Percentiles rank a stretch among this genome's conserved stretches.
These are phyloP conservation scores for Epichloe baconii DNA, from an alignment of 2,329 filamentous ascomycete species.

Conservation along the genomic window DNA sequence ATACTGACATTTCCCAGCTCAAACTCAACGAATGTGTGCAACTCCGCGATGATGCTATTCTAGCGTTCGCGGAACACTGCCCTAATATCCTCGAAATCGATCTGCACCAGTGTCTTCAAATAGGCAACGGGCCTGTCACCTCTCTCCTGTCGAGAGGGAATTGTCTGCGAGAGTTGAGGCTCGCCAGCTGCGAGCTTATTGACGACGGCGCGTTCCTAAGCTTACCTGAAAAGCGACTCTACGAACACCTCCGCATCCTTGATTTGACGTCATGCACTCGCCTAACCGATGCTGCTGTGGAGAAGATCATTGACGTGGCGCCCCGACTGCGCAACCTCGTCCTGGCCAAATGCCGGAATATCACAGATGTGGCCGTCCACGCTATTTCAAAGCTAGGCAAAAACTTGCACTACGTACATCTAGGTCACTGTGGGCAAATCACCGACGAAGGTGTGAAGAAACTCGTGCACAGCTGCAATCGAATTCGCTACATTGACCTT, in stretches of 20 bases:
- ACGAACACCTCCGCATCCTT: conserved; percentile 82
- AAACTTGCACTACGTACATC: conserved; percentile 91
- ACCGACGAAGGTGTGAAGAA: conserved; percentile 80
- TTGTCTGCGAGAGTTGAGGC: conserved; percentile 77
- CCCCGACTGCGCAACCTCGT: conserved; percentile 86
- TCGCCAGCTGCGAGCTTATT: conserved; percentile 74
- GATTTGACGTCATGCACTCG: conserved; percentile 82
- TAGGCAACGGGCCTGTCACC: conserved; percentile 75
- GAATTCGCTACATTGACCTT: conserved; percentile 93
- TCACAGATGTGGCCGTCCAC: conserved; percentile 78
- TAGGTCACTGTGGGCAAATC: conserved; percentile 85
- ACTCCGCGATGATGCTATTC: conserved; percentile 67
- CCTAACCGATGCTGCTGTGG: conserved; percentile 74
- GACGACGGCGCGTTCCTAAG: conserved; percentile 79
- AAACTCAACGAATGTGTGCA: conserved; percentile 92
- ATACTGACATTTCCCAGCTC: conserved; percentile 36
- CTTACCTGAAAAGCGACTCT: conserved; percentile 51
- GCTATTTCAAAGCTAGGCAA: conserved; percentile 84
- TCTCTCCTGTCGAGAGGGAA: conserved; percentile 65
- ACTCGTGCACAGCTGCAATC: conserved; percentile 74
- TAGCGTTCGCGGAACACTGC: conserved; percentile 78
- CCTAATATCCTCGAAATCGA: conserved; percentile 94
- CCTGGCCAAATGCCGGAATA: conserved; percentile 82
- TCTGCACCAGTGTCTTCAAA: conserved; percentile 67
- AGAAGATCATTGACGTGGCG: conserved; percentile 74